Conservation (phyloP, 306 rosid species). For the Herpetospermum pedunculosum region DNA sequence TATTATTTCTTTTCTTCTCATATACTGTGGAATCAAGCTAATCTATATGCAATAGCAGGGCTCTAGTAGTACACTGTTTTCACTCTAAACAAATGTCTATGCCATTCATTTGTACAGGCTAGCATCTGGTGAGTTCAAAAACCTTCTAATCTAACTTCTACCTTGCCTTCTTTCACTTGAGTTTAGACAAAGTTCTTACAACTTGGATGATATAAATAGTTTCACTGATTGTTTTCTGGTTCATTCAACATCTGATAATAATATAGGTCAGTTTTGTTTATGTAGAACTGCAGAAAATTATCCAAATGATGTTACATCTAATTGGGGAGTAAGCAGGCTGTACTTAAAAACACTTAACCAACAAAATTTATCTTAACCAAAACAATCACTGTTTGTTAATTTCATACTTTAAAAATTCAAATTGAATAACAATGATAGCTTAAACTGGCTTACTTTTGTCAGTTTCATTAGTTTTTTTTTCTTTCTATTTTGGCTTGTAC, state of each 20-base stretch:
- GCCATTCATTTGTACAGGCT: background rate
- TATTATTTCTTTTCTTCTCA: background rate
- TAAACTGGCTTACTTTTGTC: too few species aligned
- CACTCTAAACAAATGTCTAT: background rate
- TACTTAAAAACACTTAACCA: too few species aligned
- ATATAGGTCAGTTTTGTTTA: too few species aligned
- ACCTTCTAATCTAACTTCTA: background rate
- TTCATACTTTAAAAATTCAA: too few species aligned
- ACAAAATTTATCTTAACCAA: too few species aligned
- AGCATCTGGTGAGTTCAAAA: background rate
- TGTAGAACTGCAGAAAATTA: background rate
- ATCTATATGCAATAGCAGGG: background rate
- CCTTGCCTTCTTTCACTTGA: background rate
- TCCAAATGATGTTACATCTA: too few species aligned
- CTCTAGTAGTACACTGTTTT: background rate
- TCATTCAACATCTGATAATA: too few species aligned
- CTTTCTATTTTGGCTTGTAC: background rate
- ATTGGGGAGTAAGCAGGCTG: too few species aligned
- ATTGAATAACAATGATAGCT: too few species aligned
- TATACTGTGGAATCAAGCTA: slow-evolving; percentile 1
- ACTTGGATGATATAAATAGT: background rate
- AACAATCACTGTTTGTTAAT: too few species aligned
- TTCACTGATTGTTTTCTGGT: background rate
- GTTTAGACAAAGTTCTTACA: background rate
- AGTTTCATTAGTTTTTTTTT: too few species aligned